Base-by-base conservation (phyloP, 768 basidiomycete species). In the Lactarius deliciosus region DNA sequence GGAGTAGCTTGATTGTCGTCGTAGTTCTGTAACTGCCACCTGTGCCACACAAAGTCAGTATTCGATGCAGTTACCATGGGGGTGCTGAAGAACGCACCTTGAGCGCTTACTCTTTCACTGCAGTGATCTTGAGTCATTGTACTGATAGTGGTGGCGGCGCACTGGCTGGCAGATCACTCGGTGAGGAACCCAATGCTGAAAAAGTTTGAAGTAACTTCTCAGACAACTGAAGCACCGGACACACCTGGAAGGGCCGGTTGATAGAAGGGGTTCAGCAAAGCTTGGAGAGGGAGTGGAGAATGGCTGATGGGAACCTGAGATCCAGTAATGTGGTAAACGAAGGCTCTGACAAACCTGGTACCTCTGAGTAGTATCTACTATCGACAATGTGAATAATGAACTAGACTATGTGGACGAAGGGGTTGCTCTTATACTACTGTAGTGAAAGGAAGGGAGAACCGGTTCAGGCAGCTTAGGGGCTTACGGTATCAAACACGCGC, bases 201-300 rank as follows among this genome's bases (percentile, higher is more conserved):
- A 22, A 50, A 25, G 4, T 15, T 4, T 25, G 22, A 50, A 45
- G 78, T 82, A 78, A 57, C 82, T 92, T 16, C 88, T 92, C 38
- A 15, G 15, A 13, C 13, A 3, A n/a, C n/a, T n/a, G 38, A 15
- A 83, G 73, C 11, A 25, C 4, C 32, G 13, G 22, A 22, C 22
- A 25, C 13, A 50, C 47, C 22, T 25, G 47, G 47, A 5, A 50
- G 47, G 25, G 11, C 5, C 22, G 2, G 10, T 25, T 11, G 22
- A 25, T 50, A 11, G 47, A 9, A 50, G 4, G 2, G 10, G 47
- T 25, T 50, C n/a, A 11, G 47, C 10, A 50, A 5, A 50, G 75
- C 10, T 82, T 81, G 58, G 83, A 92, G 2, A 81, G 85, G 36
- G 10, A 65, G 75, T 90, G 45, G 77, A 92, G 43, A 83, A 86